Base-by-base conservation (phyloP, 345 rosid species). In the Streptanthus diversifolius region DNA sequence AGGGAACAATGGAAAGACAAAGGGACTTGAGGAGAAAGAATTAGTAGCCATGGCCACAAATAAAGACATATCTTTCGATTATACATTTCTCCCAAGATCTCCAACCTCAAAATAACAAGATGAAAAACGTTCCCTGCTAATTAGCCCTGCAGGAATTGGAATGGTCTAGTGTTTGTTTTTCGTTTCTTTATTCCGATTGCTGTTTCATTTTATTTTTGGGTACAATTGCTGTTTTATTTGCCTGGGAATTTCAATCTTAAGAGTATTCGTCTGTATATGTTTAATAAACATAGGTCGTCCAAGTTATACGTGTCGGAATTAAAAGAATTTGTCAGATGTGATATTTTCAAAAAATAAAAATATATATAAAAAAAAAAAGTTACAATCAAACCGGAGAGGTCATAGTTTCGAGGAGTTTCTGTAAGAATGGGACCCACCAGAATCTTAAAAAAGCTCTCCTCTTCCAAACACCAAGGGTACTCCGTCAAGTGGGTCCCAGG, bases 1-100 rank as follows among this genome's bases (percentile, higher is more conserved):
- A 85, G 91, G 0, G 92, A 86, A 5, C 70, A 90, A 24, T 88
- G 85, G 85, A 18, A 85, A 86, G 6, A 63, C 87, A 13, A 86
- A 84, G 78, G 98, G 96, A 40, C 77, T 92, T 32, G 96, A 90
- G 62, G 92, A 90, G 79, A 88, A 84, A 76, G 96, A 92, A 80
- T 86, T 92, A 0, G 55, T 82, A 18, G 93, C 90, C 2, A 80
- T 92, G 71, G 83, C 98, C 25, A 80, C 90, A 25, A 86, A 92
- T 75, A 89, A 69, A 78, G 96, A 88, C 21, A 81, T 92, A 2
- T 74, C 80, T 80, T 92, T 92, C 76, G 79, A 76, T 54, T 82
- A 81, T 13, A 29, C 1, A 41, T 18, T n/a, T 37, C 11, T 21
- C 3, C 2, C 13, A 2, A 55, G 1, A 41, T 27, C 53, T 55